phyloP scores from a whole-genome alignment of 768 basidiomycete genomes.

The Pleurotus tuoliensis region DNA sequence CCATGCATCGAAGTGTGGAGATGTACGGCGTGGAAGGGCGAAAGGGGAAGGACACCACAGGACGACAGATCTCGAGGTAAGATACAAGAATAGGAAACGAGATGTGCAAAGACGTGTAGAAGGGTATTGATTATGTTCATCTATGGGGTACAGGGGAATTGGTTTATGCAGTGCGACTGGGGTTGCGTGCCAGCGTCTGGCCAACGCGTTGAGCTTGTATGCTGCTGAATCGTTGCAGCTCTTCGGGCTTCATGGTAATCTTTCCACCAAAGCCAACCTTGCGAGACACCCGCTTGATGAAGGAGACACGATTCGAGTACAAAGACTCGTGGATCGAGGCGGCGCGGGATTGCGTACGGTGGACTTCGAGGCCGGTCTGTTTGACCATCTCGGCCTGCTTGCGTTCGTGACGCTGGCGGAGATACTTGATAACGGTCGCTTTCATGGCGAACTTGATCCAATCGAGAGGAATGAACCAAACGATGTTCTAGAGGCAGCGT shows the following conservation, averaged over 20 bases:
- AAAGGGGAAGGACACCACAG: background rate
- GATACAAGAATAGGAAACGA: background rate
- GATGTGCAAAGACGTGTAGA: background rate
- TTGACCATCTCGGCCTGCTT: constrained; percentile 34
- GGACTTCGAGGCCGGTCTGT: constrained; percentile 64
- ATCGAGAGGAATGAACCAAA: constrained; percentile 96
- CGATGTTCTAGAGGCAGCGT: constrained; percentile 62
- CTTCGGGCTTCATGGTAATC: constrained; percentile 78
- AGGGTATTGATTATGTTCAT: constrained; percentile 8
- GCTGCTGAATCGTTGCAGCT: constrained; percentile 80
- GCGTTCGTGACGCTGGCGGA: constrained; percentile 63
- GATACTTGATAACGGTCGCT: constrained; percentile 81
- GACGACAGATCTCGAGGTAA: background rate
- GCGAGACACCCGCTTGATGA: constrained; percentile 84
- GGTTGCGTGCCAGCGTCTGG: constrained; percentile 72
- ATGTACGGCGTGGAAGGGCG: background rate
- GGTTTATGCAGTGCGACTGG: constrained; percentile 48
- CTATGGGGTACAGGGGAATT: constrained; percentile 1
- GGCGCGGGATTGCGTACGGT: constrained; percentile 85
- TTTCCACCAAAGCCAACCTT: constrained; percentile 87
- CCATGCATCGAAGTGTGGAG: background rate
- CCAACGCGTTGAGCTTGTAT: constrained; percentile 84
- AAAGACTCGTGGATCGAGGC: constrained; percentile 88
- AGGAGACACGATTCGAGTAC: constrained; percentile 93
- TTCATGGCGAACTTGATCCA: constrained; percentile 97